Base-by-base conservation (phyloP, 1,284 basidiomycete genomes). In the Thelephora terrestris region DNA sequence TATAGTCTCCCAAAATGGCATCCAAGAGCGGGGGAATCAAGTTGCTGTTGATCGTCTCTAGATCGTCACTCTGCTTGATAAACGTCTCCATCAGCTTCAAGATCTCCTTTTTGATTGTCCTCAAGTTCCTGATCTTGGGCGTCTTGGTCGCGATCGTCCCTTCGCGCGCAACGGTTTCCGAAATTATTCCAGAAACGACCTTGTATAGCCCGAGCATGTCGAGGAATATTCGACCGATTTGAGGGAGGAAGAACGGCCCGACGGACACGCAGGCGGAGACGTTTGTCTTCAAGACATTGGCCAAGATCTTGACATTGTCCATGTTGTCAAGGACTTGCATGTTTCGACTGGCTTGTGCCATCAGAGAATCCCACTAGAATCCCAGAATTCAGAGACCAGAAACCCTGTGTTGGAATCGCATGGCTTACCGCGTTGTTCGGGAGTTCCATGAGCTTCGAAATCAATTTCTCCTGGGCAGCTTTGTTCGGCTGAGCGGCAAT, bases 131-230 rank as follows among this genome's bases (percentile, higher is more conserved):
- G 56, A 99, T 83, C 76, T 96, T 96, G 4, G 95, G 95, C 3
- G 95, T 99, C 71, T 96, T 96, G 24, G 96, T 98, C 2, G 95
- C 94, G 58, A 99, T 85, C 37, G 83, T 68, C 38, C 91, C 89
- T 64, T 94, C 89, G 58, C 81, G 80, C 18, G 83, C 85, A 35
- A 99, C 87, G 17, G 90, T 91, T 62, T 93, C 88, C 61, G 88
- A 95, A 62, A 99, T 97, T 60, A 99, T 92, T n/a, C 91, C 85
- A 57, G 91, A 95, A 52, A 98, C 94, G 24, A 93, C 95, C 65
- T 93, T 94, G 75, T 99, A 99, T 51, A 99, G 71, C 14, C 94
- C 95, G 24, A 99, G 79, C 93, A 99, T 97, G 65, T 99, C 96
- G 59, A 98, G 73, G 77, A 97, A 99, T 66, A 99, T 85, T 38